Base-by-base conservation (phyloP, 306 rosid species). In the Crotalaria pallida region DNA sequence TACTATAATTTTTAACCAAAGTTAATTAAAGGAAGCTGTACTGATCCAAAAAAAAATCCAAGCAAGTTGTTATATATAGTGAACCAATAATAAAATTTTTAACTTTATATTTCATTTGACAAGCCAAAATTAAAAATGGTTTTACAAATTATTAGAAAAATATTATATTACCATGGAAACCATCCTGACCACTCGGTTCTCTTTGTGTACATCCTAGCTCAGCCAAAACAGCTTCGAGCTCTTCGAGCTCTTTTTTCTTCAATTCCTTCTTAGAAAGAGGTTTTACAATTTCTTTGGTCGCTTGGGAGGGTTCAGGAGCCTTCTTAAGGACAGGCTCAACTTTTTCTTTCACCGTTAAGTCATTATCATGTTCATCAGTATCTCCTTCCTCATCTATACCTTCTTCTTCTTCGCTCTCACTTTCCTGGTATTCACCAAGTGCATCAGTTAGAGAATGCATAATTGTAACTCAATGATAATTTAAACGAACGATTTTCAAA, bases 211-310 rank as follows among this genome's bases (percentile, higher is more conserved):
- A 78, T 64, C 96, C 96, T 56, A 89, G 75, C 78, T 89, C 96
- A 55, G 92, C 92, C 75, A 89, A 88, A 85, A 87, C 87, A 40
- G 92, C 96, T 0, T 87, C 96, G 51, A 89, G 92, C 71, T 86
- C 96, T 80, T 82, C 85, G 68, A 88, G 96, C 16, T 71, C 96
- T 69, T 88, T 88, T 56, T 88, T 88, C 86, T 88, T 88, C 80
- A 83, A 69, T 77, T 88, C 96, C 80, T 88, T 88, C 82, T 88
- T 88, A 4, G 96, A 88, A 48, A 88, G 96, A 65, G 86, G 96
- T 60, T 92, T 81, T 72, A 86, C 96, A 3, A 87, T 52, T 48
- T 88, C 96, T 67, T 84, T 86, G 24, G 92, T 80, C 52, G 72
- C 82, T 23, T 19, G 60, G 36, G 82, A 29, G 36, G 79, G 74